Percentiles rank a stretch among this genome's conserved stretches.
Evolutionary conservation across 768 basidiomycete species (phyloP).

Genomic region (Termitomyces sp.): DNA sequence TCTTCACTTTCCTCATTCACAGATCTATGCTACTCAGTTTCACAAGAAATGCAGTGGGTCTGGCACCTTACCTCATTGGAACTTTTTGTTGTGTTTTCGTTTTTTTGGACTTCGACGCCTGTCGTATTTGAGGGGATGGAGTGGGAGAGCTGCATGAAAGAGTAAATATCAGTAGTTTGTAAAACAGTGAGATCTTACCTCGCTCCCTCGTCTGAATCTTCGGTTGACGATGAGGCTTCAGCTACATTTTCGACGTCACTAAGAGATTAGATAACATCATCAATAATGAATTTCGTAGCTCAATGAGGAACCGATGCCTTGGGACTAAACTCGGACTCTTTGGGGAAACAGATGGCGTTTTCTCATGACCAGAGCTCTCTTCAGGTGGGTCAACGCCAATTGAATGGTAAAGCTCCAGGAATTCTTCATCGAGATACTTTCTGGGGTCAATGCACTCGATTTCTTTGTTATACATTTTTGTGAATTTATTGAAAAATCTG

Average conservation of each 20-base stretch:
- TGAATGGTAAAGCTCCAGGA: slow-evolving; percentile 33
- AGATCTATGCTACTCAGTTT: neutral
- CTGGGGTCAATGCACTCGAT: slow-evolving; percentile 31
- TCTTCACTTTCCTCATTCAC: slow-evolving; percentile 8
- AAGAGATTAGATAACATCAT: slow-evolving; percentile 7
- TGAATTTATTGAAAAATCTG: slow-evolving; percentile 44
- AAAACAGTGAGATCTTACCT: slow-evolving; percentile 1
- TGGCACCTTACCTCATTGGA: slow-evolving; percentile 1
- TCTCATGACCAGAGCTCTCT: slow-evolving; percentile 12
- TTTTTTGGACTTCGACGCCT: neutral
- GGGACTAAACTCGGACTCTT: slow-evolving; percentile 9
- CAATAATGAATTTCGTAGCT: slow-evolving; percentile 7
- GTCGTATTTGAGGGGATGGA: slow-evolving; percentile 16
- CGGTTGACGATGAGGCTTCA: slow-evolving; percentile 5
- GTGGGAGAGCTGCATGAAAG: slow-evolving; percentile 16
- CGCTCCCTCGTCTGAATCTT: neutral
- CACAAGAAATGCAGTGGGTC: neutral
- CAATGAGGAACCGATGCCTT: slow-evolving; percentile 1
- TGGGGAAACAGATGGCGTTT: neutral
- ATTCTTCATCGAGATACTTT: slow-evolving; percentile 33
- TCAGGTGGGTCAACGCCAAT: slow-evolving; percentile 34
- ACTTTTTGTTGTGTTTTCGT: neutral
- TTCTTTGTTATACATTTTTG: slow-evolving; percentile 35
- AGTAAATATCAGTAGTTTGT: neutral
- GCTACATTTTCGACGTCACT: slow-evolving; percentile 8